Evolutionary conservation across 805 yeast genomes (phyloP).

Genomic region (Saccharomyces eubayanus): DNA sequence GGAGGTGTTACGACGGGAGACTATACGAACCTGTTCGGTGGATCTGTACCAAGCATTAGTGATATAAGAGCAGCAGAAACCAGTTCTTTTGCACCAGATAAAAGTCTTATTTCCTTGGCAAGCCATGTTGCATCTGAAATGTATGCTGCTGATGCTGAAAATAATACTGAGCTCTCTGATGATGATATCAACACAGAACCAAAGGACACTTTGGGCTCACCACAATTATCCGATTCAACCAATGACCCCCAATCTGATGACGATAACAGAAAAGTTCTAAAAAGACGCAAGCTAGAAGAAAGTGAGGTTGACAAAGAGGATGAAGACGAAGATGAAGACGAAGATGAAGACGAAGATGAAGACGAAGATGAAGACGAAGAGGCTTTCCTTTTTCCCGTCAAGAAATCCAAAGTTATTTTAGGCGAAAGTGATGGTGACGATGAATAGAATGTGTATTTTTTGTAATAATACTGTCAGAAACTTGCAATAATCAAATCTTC

Average conservation of each 20-base stretch:
- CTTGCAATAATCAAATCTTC: background rate
- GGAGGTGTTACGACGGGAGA: constrained; percentile 14
- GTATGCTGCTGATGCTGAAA: background rate
- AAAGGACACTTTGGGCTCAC: background rate
- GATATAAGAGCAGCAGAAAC: constrained; percentile 1
- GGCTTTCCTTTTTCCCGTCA: background rate
- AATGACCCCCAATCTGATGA: constrained; percentile 1
- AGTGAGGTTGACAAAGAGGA: background rate
- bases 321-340: constrained; percentile 1
- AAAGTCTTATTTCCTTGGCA: constrained; percentile 11
- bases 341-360: constrained; percentile 1
- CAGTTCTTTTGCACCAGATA: constrained; percentile 10
- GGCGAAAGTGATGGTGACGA: constrained; percentile 4
- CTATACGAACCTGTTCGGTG: constrained; percentile 25
- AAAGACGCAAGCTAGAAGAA: background rate
- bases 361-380: constrained; percentile 4
- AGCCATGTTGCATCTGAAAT: constrained; percentile 10
- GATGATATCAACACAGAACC: constrained; percentile 25
- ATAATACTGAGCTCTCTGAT: constrained; percentile 2
- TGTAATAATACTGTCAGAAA: background rate
- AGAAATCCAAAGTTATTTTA: background rate
- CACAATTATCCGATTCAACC: background rate
- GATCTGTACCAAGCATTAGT: constrained; percentile 15
- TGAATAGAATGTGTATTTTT: background rate
- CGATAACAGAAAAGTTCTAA: constrained; percentile 20